Evolutionary conservation across 106 monocot genomes (phyloP).

Genomic region (Dioscorea zingiberensis): DNA sequence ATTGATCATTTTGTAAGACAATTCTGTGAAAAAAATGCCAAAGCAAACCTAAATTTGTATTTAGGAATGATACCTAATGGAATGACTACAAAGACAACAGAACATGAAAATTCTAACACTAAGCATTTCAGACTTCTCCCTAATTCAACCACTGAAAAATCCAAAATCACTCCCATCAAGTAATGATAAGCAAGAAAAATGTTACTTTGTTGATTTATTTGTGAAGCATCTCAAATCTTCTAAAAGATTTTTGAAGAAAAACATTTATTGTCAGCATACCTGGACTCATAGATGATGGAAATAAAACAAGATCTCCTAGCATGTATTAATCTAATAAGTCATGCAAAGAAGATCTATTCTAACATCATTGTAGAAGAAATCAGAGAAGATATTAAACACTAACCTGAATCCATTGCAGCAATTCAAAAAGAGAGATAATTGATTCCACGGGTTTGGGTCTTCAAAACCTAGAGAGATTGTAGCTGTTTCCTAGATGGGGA

Average conservation of each 20-base stretch:
- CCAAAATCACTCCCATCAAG: not conserved
- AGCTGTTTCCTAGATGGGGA: too few species aligned
- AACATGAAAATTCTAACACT: not conserved
- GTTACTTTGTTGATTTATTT: not conserved
- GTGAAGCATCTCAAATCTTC: not conserved
- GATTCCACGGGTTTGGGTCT: too few species aligned
- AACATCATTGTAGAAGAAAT: too few species aligned
- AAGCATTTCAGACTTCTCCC: not conserved
- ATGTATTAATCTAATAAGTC: too few species aligned
- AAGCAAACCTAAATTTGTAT: not conserved
- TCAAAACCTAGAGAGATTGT: too few species aligned
- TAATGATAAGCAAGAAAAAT: not conserved
- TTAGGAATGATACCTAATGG: not conserved
- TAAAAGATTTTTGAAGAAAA: not conserved
- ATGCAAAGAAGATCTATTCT: too few species aligned
- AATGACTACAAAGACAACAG: too few species aligned
- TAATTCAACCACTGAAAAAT: not conserved
- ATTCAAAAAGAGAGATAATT: too few species aligned
- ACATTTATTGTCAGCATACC: constrained; percentile 27
- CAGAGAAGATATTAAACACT: too few species aligned
- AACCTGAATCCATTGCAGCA: too few species aligned
- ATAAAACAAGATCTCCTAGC: too few species aligned
- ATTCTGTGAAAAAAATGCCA: not conserved
- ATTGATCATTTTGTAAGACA: not conserved
- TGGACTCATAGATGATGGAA: constrained; percentile 96